Conservation (phyloP, 441 rosid species). For the Macaranga tanarius region DNA sequence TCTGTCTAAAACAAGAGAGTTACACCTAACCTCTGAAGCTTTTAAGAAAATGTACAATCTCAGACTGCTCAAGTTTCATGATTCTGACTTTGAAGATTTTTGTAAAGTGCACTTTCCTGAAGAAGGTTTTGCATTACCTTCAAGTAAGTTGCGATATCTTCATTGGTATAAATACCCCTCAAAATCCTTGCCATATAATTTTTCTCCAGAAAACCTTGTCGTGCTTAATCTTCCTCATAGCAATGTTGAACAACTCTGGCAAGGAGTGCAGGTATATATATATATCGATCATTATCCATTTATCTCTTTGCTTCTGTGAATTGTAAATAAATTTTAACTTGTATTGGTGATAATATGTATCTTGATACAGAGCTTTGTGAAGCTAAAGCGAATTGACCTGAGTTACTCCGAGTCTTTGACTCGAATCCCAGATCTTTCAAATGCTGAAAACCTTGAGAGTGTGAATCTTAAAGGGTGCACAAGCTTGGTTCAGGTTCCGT, state of each 20-base stretch:
- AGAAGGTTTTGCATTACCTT: background rate
- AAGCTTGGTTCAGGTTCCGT: slow-evolving; percentile 26
- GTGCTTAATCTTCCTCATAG: slow-evolving; percentile 23
- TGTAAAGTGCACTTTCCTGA: slow-evolving; percentile 4
- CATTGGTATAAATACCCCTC: background rate
- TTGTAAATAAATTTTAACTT: no score
- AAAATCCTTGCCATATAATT: slow-evolving; percentile 18
- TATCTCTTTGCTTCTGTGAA: background rate
- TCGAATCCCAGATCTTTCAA: slow-evolving; percentile 23
- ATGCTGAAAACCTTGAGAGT: slow-evolving; percentile 6
- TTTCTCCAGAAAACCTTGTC: slow-evolving; percentile 21
- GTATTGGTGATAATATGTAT: no score
- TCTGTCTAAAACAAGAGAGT: slow-evolving; percentile 11
- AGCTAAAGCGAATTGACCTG: slow-evolving; percentile 16
- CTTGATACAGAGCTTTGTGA: slow-evolving; percentile 8
- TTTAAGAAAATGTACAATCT: slow-evolving; percentile 14
- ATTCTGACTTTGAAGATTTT: background rate
- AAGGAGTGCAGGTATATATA: slow-evolving; percentile 26
- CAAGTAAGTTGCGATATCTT: slow-evolving; percentile 4
- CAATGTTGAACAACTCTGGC: slow-evolving; percentile 26
- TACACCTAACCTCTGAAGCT: slow-evolving; percentile 7
- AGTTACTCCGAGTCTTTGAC: slow-evolving; percentile 12
- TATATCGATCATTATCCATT: background rate
- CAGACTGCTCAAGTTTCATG: slow-evolving; percentile 19
- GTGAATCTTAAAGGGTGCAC: slow-evolving; percentile 23